A percentile compares a stretch with the other conserved stretches of the same genome.
Conservation (phyloP, 176 grass and related monocot genomes). For the Oryza longistaminata region DNA sequence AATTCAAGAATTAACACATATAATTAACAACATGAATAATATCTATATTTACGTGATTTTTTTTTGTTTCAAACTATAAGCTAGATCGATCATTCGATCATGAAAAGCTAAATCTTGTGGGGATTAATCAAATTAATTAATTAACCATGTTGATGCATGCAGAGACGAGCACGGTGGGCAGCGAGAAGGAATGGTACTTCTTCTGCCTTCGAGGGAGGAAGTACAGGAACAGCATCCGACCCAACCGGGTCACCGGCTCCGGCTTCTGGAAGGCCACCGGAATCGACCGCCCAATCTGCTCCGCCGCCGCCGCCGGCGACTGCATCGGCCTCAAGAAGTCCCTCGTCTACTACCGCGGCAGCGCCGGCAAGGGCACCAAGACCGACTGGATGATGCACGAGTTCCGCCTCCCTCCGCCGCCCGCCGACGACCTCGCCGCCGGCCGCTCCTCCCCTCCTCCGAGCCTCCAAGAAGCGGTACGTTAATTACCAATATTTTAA, state of each 20-base stretch:
- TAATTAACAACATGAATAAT: too few relatives aligned
- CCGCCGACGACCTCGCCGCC: not conserved
- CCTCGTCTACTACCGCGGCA: constrained; percentile 82
- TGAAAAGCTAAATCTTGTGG: not conserved
- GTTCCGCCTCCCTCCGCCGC: constrained; percentile 60
- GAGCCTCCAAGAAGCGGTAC: constrained; percentile 67
- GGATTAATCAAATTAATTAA: not conserved
- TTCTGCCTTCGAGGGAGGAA: constrained; percentile 82
- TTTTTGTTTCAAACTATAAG: too few relatives aligned
- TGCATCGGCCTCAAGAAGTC: constrained; percentile 91
- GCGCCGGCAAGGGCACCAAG: constrained; percentile 80
- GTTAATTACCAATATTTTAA: too few relatives aligned
- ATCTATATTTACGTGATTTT: too few relatives aligned
- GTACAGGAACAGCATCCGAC: constrained; percentile 85
- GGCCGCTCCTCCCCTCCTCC: not conserved
- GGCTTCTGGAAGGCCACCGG: constrained; percentile 98
- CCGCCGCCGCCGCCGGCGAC: constrained; percentile 34
- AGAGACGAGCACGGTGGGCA: constrained; percentile 49
- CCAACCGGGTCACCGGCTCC: constrained; percentile 73
- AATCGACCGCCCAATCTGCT: constrained; percentile 69
- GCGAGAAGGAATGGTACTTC: constrained; percentile 88
- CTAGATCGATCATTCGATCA: too few relatives aligned
- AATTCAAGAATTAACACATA: not conserved
- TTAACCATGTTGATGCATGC: not conserved
- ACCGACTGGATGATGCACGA: constrained; percentile 99